Evolutionary conservation across 2,329 filamentous ascomycete species (phyloP).

Genomic region (Cylindrodendrum hubeiense): DNA sequence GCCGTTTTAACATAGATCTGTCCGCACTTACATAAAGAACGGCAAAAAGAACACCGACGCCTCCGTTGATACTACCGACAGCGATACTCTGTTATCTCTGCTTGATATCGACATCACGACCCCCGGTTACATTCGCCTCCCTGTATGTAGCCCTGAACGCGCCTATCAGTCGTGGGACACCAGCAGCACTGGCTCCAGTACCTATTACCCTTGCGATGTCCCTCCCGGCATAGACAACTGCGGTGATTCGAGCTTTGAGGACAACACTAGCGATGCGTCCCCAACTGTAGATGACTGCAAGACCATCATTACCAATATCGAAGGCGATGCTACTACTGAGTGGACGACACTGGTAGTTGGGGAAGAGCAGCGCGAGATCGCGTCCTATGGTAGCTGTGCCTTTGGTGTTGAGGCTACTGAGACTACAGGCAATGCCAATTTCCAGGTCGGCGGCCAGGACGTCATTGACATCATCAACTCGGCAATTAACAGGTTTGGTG

Average conservation of each 20-base stretch:
- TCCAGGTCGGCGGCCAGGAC: conserved; percentile 51
- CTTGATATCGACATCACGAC: conserved; percentile 51
- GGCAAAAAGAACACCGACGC: too few species aligned
- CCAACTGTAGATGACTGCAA: conserved; percentile 50
- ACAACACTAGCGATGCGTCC: conserved; percentile 51
- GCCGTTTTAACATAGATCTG: too few species aligned
- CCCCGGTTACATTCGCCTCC: conserved; percentile 52
- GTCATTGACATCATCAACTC: conserved; percentile 51
- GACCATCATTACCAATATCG: conserved; percentile 50
- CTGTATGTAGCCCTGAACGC: conserved; percentile 51
- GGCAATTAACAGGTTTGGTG: conserved; percentile 45
- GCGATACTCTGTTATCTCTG: too few species aligned
- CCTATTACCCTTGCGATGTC: conserved; percentile 51
- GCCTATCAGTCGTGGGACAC: conserved; percentile 50
- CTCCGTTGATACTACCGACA: too few species aligned
- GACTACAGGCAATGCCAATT: conserved; percentile 45
- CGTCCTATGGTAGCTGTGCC: conserved; percentile 43
- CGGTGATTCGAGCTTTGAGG: conserved; percentile 47
- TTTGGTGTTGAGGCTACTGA: conserved; percentile 48
- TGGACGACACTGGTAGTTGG: neutral
- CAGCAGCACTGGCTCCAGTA: conserved; percentile 26
- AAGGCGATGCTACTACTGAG: conserved; percentile 32
- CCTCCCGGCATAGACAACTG: conserved; percentile 43
- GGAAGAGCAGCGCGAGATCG: conserved; percentile 41
- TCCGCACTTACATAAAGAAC: too few species aligned